Conservation (phyloP, 2,329 filamentous ascomycete genomes). For the Tympanopsis confertula region DNA sequence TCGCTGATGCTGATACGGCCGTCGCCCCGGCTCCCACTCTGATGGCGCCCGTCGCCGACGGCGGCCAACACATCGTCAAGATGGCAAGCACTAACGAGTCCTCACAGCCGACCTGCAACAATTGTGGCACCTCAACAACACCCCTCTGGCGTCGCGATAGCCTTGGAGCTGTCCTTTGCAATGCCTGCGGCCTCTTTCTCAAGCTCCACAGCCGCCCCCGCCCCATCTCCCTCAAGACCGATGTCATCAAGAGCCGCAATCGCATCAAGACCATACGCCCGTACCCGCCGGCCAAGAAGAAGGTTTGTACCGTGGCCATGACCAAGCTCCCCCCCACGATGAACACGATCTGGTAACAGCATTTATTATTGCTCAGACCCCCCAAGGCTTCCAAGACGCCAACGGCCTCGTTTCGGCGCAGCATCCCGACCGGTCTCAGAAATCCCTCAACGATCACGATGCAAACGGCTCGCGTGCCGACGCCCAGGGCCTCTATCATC, state of each 20-base stretch:
- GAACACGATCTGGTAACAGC: too few species aligned
- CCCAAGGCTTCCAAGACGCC: too few species aligned
- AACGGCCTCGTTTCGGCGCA: too few species aligned
- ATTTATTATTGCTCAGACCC: too few species aligned
- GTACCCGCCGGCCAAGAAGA: conserved; percentile 71
- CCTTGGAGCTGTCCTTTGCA: conserved; percentile 88
- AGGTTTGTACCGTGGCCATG: conserved; percentile 57
- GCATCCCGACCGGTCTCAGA: too few species aligned
- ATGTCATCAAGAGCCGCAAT: conserved; percentile 99
- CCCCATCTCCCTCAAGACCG: conserved; percentile 93
- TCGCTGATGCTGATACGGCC: neutral
- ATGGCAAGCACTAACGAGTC: conserved; percentile 34
- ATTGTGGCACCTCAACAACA: conserved; percentile 89
- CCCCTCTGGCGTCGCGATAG: conserved; percentile 97
- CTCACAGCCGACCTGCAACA: conserved; percentile 87
- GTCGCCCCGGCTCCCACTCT: too few species aligned
- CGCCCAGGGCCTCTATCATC: neutral
- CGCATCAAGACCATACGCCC: conserved; percentile 79
- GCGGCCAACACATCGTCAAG: conserved; percentile 29
- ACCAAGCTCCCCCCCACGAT: too few species aligned
- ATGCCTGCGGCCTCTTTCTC: conserved; percentile 92
- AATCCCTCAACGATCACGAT: too few species aligned
- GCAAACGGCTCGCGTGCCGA: too few species aligned
- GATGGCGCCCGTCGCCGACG: neutral
- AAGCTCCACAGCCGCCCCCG: conserved; percentile 90